These are phyloP conservation scores for Rehmannia glutinosa DNA, from an alignment of 257 asterid genomes.

Conservation along the genomic window DNA sequence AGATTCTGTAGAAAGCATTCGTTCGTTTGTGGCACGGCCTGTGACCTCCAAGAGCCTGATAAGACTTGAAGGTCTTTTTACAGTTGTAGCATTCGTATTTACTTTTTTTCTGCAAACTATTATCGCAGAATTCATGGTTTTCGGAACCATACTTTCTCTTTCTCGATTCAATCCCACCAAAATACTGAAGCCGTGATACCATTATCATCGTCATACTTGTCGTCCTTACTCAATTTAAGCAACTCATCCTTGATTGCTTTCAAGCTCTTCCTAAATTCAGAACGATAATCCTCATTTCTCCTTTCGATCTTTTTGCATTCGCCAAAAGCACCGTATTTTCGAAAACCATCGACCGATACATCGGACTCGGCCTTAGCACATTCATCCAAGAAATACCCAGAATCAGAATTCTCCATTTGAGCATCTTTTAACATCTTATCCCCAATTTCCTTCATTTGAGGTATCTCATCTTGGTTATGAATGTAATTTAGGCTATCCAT, in stretches of 20 bases:
- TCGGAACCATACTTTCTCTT: conserved; percentile 38
- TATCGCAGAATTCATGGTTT: conserved; percentile 27
- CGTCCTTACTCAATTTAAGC: conserved; percentile 14
- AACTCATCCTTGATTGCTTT: conserved; percentile 27
- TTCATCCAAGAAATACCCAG: conserved; percentile 87
- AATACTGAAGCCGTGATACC: conserved; percentile 11
- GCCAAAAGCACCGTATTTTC: conserved; percentile 17
- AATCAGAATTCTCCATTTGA: conserved; percentile 62
- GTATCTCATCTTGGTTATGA: conserved; percentile 20
- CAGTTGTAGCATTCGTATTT: conserved; percentile 86
- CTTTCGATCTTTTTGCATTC: too few relatives aligned
- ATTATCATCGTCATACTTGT: conserved; percentile 15
- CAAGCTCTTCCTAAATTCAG: conserved; percentile 24
- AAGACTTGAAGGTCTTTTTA: conserved; percentile 74
- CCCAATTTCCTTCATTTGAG: conserved; percentile 19
- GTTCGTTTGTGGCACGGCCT: conserved; percentile 78
- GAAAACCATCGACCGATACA: conserved; percentile 48
- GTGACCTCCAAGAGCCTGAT: conserved; percentile 95
- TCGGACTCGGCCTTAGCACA: conserved; percentile 66
- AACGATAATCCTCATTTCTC: conserved; percentile 29
- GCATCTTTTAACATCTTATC: conserved; percentile 33
- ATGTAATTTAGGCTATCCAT: conserved; percentile 18
- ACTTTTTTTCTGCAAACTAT: conserved; percentile 38
- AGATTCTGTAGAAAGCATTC: conserved; percentile 35
- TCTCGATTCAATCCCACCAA: conserved; percentile 32